Evolutionary conservation across 2,329 filamentous ascomycete species (phyloP), one percentile per base, ranked within the genome.

Genomic region (Cercospora zeina): DNA sequence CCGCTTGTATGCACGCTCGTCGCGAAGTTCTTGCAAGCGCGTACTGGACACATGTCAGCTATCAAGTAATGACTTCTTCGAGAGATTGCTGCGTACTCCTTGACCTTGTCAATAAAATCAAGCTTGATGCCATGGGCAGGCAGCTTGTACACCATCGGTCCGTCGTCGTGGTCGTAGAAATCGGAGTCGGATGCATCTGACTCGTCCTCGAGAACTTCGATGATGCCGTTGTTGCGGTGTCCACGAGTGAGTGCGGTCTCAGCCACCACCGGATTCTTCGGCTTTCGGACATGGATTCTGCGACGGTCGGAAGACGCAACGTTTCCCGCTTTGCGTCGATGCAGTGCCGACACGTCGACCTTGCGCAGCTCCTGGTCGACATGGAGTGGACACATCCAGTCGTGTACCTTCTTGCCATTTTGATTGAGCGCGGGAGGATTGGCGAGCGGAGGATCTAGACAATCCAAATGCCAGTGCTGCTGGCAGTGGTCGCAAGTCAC

Each of bases 331-430:
- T 16, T 57, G 19, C 27, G 36, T 33, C 67, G 68, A 7, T 65
- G 64, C 24, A 75, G 67, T 19, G 68, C 54, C n/a, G 63, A 49
- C 6, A 68, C 67, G 8, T 87, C 85, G 19, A 88, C 77, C 51
- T 83, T 78, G 31, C 78, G 78, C 61, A 96, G 81, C 61, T 93
- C 83, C 65, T 93, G 87, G 58, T 95, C 90, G 45, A 89, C 82
- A 74, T 99, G 95, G 66, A 89, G 87, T 54, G 93, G 93, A 73
- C 95, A 99, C 76, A 87, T 89, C 91, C 92, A 99, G 59, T 87
- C 89, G 71, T 81, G 79, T 51, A 88, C 86, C 56, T 88, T 81
- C 55, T 80, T 80, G 67, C 80, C 80, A 55, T 82, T 73, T 67
- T 74, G 61, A 65, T 73, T 75, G 62, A 80, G 78, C 58, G 87